These are phyloP conservation scores for Lyophyllum shimeji DNA, from an alignment of 768 basidiomycete species.

Conservation along the genomic window DNA sequence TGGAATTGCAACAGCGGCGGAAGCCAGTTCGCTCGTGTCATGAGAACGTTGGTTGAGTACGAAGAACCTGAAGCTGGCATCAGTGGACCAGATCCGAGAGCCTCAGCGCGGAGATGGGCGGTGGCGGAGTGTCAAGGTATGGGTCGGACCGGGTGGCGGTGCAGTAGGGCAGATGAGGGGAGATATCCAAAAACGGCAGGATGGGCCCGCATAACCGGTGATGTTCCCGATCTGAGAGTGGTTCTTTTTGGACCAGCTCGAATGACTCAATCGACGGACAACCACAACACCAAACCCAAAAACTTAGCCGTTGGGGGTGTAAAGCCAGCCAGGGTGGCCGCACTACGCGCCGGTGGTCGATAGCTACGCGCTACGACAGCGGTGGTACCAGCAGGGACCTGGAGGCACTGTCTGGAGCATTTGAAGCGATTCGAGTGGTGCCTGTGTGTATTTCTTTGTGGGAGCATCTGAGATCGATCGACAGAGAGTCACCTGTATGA, in stretches of 20 bases:
- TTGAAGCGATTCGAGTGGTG: not conserved
- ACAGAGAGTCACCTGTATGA: conserved; percentile 14
- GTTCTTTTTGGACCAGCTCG: not conserved
- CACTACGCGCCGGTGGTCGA: not conserved
- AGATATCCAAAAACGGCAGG: conserved; percentile 14
- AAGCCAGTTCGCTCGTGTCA: not conserved
- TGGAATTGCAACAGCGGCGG: not conserved
- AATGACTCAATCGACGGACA: not conserved
- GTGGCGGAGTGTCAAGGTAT: conserved; percentile 1
- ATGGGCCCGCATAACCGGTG: conserved; percentile 8
- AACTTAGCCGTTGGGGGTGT: not conserved
- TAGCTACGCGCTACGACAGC: not conserved
- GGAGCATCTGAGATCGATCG: conserved; percentile 23
- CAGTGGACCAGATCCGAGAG: conserved; percentile 5
- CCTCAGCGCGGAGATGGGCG: conserved; percentile 15
- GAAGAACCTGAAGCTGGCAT: conserved; percentile 7
- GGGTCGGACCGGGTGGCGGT: conserved; percentile 17
- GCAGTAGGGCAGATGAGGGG: conserved; percentile 15
- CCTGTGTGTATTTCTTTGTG: conserved; percentile 12
- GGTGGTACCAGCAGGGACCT: not conserved
- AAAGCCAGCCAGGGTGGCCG: not conserved
- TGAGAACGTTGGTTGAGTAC: conserved; percentile 8
- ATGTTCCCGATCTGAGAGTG: conserved; percentile 16
- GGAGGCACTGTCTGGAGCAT: not conserved
- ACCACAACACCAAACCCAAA: not conserved